Evolutionary conservation across 305 asterid species (phyloP).

Genomic region (Fraxinus floribunda): DNA sequence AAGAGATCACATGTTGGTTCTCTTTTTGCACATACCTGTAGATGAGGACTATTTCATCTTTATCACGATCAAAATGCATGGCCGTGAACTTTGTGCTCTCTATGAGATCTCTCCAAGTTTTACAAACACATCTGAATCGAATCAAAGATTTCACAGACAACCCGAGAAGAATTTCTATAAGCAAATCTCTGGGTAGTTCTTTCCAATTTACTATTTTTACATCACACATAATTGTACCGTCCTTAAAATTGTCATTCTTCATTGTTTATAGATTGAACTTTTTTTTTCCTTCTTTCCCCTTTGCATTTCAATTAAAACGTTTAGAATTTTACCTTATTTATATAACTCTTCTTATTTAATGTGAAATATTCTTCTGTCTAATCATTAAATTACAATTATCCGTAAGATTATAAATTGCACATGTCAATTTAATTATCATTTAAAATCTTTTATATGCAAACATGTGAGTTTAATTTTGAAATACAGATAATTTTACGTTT

Average conservation of each 20-base stretch:
- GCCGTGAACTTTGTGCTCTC: background rate
- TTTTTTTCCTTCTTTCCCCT: background rate
- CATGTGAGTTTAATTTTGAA: background rate
- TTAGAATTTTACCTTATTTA: background rate
- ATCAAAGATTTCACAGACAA: background rate
- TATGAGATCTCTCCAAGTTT: background rate
- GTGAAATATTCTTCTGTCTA: background rate
- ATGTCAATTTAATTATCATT: too few species aligned
- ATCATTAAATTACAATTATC: background rate
- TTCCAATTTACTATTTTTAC: background rate
- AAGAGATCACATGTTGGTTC: background rate
- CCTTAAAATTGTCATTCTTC: background rate
- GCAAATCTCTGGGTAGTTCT: background rate
- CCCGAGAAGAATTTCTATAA: background rate
- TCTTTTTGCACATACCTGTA: background rate
- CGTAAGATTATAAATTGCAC: background rate
- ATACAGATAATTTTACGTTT: background rate
- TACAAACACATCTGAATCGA: background rate
- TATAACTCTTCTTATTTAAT: background rate
- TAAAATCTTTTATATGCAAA: too few species aligned
- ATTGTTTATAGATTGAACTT: background rate
- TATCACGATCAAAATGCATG: background rate
- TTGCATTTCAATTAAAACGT: too few species aligned
- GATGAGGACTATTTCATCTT: background rate
- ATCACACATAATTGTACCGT: background rate